phyloP scores from a whole-genome alignment of 2,329 filamentous ascomycete genomes.

The Scedosporium dehoogii region DNA sequence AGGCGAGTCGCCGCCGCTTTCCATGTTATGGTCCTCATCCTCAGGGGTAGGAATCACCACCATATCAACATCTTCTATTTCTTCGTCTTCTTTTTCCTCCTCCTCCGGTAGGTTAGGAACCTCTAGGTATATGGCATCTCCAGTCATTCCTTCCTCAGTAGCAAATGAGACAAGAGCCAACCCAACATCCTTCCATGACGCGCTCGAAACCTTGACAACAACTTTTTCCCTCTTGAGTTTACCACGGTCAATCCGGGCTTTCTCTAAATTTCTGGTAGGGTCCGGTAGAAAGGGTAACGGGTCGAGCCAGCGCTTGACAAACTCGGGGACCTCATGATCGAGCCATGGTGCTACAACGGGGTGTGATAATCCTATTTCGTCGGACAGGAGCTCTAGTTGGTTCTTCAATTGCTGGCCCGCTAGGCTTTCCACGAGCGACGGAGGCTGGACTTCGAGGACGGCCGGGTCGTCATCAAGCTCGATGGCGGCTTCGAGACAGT shows the following conservation, averaged over 20 bases:
- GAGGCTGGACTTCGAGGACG: conserved; percentile 50
- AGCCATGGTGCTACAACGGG: conserved; percentile 50
- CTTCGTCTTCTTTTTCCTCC: conserved; percentile 13
- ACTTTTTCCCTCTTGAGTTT: background rate
- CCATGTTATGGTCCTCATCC: background rate
- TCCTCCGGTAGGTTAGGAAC: conserved; percentile 5
- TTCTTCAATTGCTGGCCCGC: conserved; percentile 53
- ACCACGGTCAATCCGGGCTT: background rate
- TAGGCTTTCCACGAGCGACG: conserved; percentile 52
- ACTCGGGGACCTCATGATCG: conserved; percentile 37
- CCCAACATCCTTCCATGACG: conserved; percentile 6
- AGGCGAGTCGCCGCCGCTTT: conserved; percentile 1
- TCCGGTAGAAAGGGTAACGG: conserved; percentile 54
- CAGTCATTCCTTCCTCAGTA: background rate
- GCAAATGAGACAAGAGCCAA: background rate
- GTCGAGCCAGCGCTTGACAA: conserved; percentile 46
- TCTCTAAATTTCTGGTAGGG: conserved; percentile 27
- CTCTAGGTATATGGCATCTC: background rate
- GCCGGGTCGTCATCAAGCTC: conserved; percentile 59
- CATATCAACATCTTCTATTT: conserved; percentile 3
- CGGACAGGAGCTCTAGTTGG: conserved; percentile 41
- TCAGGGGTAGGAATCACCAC: background rate
- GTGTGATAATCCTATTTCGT: conserved; percentile 48
- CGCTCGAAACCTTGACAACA: background rate
- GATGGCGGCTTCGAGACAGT: conserved; percentile 55